These are phyloP conservation scores for Saccharata proteae DNA, from an alignment of 2,329 filamentous ascomycete genomes.

Conservation along the genomic window DNA sequence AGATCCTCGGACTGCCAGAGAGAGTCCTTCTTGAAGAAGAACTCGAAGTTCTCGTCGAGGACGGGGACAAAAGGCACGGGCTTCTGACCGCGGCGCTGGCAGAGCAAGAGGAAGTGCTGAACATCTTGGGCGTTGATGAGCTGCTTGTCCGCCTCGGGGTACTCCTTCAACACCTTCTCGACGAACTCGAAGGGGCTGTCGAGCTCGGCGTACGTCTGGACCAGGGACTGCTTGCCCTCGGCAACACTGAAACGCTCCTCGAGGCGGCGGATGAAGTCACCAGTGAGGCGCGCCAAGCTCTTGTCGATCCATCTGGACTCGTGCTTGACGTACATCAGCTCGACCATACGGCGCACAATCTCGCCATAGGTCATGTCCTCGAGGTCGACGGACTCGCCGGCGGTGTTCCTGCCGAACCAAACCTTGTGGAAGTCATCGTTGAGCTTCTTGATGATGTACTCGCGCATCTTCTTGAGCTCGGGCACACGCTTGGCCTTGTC, in stretches of 20 bases:
- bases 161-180: constrained; percentile 66
- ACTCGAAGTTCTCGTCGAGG: constrained; percentile 96
- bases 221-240: constrained; percentile 60
- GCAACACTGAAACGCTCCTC: constrained; percentile 86
- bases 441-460: constrained; percentile 34
- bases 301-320: constrained; percentile 38
- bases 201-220: constrained; percentile 85
- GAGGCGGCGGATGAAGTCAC: constrained; percentile 90
- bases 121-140: constrained; percentile 98
- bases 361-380: constrained; percentile 38
- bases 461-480: constrained; percentile 31
- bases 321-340: constrained; percentile 35
- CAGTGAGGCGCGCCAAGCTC: constrained; percentile 70
- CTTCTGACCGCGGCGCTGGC: constrained; percentile 86
- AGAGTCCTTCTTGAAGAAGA: constrained; percentile 99
- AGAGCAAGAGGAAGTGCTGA: constrained; percentile 89
- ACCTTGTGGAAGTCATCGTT: constrained; percentile 38
- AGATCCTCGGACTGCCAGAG: constrained; percentile 98
- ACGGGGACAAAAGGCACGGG: constrained; percentile 90
- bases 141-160: constrained; percentile 77
- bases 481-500: constrained; percentile 59
- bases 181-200: constrained; percentile 68
- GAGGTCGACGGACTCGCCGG: constrained; percentile 32
- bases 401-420: constrained; percentile 35
- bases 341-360: constrained; percentile 33